Evolutionary conservation across 2,329 filamentous ascomycete genomes (phyloP), one percentile per base, ranked within the genome.

Genomic region (Aureobasidium sp.): DNA sequence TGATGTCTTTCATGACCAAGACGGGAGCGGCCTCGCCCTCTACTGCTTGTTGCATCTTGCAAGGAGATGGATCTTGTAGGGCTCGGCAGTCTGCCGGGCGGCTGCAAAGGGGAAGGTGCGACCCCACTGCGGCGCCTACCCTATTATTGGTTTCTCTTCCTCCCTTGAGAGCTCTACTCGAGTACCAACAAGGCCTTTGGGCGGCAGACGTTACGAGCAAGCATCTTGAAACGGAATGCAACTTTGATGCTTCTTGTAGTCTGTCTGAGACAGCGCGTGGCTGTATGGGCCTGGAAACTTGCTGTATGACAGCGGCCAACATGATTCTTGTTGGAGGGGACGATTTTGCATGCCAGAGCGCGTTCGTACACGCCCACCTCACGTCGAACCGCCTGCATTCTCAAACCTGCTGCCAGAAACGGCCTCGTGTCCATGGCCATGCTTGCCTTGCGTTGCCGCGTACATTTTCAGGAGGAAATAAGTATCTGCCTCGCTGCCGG

Each of bases 381-480:
- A 60, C 57, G 47, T 41, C 5, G 36, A 51, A 41, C 45, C 45
- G 57, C 44, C 45, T 59, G 27, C 57, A 60, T 60, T 60, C 57
- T 51, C 57, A 60, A 45, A 53, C 58, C 37, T 47, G 47, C 58
- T 52, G 45, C 58, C 47, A 53, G 48, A 53, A 61, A 61, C 58
- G 58, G 58, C 48, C 44, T 60, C 57, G 49, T 53, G 49, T 61
- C 48, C 48, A 61, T 36, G 48, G 44, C 37, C 37, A 52, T 59
- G 42, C 48, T 49, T 53, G 20, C 58, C 47, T 53, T 53, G 58
- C 58, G 47, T 52, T 61, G 48, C 49, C 60, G 51, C 60, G 37
- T 62, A 48, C 29, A 45, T 42, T n/a, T 48, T 55, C 31, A 56
- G 42, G 60, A 52, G 49, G 60, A 62, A 56, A 62, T 62, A 62